Evolutionary conservation across 2,329 filamentous ascomycete species (phyloP), one percentile per base, ranked within the genome.

Genomic region (Cercospora berteroae): DNA sequence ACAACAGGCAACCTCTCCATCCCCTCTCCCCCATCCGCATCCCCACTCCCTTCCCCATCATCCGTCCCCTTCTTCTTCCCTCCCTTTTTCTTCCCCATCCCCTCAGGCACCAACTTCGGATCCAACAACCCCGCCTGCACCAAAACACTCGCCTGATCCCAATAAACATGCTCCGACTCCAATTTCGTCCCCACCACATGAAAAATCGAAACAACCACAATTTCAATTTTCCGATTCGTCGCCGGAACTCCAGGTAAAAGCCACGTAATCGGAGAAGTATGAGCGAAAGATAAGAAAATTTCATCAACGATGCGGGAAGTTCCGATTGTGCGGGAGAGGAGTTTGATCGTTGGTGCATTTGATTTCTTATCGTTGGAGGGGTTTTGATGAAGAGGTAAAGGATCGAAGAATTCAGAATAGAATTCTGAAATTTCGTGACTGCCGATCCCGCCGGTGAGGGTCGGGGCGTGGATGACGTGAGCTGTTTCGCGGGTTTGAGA

Each of bases 241-340:
- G 87, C 81, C 10, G 83, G 80, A 0, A 89, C 80, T 1, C 83
- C 85, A 0, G 87, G 87, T 0, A 89, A 79, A 68, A 89, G 83
- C 87, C 87, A 89, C 1, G 83, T 82, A 58, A 89, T 81, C 39
- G 83, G 80, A 31, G 82, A 79, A 0, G 84, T 85, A 71, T 89
- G 87, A 64, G 83, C 83, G 74, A 88, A 88, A 0, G 83, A 80
- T 6, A 87, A 74, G 70, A 84, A 83, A 18, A 89, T 78, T 72
- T 89, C 87, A 71, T 89, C 87, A 10, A 88, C 87, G n/a, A 89
- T 80, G 27, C 85, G 82, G 70, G 88, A 86, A 0, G 81, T 79
- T 18, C 86, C 87, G 3, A 86, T 80, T 0, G 87, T 89, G 6
- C 87, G 84, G 2, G 83, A 86, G 4, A 89, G 75, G 2, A 89